Evolutionary conservation across 2,329 filamentous ascomycete genomes (phyloP).

Genomic region (Parafenestella ontariensis): DNA sequence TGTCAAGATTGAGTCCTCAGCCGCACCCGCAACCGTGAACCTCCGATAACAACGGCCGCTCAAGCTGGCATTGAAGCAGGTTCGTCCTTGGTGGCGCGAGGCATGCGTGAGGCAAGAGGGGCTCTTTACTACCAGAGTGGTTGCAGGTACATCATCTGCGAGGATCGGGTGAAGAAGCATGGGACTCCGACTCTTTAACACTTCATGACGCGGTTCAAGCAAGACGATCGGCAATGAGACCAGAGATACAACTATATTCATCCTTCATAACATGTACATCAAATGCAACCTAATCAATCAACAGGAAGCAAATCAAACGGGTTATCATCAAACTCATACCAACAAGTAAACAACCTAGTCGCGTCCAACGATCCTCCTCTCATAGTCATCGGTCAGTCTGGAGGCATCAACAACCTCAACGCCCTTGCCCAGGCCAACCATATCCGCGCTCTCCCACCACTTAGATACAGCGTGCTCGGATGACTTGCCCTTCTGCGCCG

Average conservation of each 20-base stretch:
- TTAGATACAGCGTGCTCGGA: constrained; percentile 50
- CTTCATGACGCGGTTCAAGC: too few relatives aligned
- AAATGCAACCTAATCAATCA: neutral
- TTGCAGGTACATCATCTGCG: too few relatives aligned
- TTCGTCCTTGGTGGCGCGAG: too few relatives aligned
- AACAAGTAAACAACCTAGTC: constrained; percentile 38
- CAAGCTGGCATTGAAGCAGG: too few relatives aligned
- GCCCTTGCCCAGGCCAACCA: constrained; percentile 85
- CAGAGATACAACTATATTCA: neutral
- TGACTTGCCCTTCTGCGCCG: constrained; percentile 31
- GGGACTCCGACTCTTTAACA: too few relatives aligned
- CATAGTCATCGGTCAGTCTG: constrained; percentile 86
- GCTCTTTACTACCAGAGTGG: too few relatives aligned
- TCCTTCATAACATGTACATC: neutral
- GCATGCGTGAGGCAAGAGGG: too few relatives aligned
- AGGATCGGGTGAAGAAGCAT: too few relatives aligned
- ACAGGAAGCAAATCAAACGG: constrained; percentile 4
- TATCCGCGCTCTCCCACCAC: constrained; percentile 82
- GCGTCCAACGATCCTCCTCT: constrained; percentile 73
- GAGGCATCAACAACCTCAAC: constrained; percentile 87
- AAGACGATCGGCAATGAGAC: too few relatives aligned
- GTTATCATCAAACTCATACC: constrained; percentile 14
- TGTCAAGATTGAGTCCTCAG: too few relatives aligned
- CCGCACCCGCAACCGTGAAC: too few relatives aligned
- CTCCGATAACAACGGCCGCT: too few relatives aligned